Evolutionary conservation across 176 grass and related monocot genomes (phyloP), one percentile per base, ranked within the genome.

Genomic region (Alopecurus myosuroides): DNA sequence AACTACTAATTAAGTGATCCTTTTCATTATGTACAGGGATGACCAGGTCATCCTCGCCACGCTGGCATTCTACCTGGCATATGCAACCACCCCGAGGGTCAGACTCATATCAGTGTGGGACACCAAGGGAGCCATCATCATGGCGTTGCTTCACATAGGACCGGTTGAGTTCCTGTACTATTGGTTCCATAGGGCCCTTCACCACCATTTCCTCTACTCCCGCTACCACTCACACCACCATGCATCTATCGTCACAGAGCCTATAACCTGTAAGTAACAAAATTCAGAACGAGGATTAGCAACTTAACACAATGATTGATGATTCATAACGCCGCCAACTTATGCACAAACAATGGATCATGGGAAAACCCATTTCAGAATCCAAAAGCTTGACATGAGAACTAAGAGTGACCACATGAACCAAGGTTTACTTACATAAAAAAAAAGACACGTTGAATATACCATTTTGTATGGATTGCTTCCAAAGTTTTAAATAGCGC

Each of bases 151-250:
- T 67, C 95, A 95, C 74, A 49, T 39, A 14, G 92, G 90, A 3
- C 92, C 90, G 18, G 88, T 95, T 11, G 95, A 98, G 80, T 98
- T 98, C 85, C 82, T 98, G 29, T 98, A 98, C 77, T 98, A 98
- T 87, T 98, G 95, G 92, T 85, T 98, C 52, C 92, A 98, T 80
- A 85, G 95, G 53, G 95, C 92, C 2, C 82, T 98, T 51, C 95
- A 98, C 77, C 92, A 98, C 86, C 92, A 98, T 76, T 95, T 92
- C 56, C 95, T 98, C 64, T 98, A 95, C 75, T 88, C 95, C 12
- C 85, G 95, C 13, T 95, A 95, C 60, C 95, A 91, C 36, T 98
- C 92, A 12, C 92, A 95, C 42, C 92, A 98, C 52, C 91, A 98
- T 63, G 76, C 92, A 7, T 98, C 95, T 65, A 90, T 95, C 40